Base-by-base conservation (phyloP, 169 alveolate genomes). In the Prorocentrum cordatum region DNA sequence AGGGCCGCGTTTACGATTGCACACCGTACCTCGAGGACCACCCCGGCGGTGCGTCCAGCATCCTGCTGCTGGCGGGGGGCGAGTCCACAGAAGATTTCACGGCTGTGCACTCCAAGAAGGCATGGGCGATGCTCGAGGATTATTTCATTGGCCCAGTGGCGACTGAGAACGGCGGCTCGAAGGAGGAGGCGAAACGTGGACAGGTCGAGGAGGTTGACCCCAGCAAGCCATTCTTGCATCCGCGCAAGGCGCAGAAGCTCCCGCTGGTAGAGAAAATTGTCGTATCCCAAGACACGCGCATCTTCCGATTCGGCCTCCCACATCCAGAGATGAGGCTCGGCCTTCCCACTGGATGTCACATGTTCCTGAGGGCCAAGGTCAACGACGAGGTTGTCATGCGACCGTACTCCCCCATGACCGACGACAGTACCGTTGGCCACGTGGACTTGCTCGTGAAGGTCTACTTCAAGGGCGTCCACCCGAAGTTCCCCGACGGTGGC, bases 401-500 rank as follows among this genome's bases (percentile, higher is more conserved):
- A 50, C 89, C 92, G 18, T 94, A 94, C 90, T 92, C 96, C 6
- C 96, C 95, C 10, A 70, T 93, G 26, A 77, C 94, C 10, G 90
- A 92, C 29, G 90, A 72, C 70, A 29, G 31, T 20, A 58, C 80
- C 18, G 33, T 35, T 50, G 95, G 95, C 24, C 87, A 64, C 62
- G 87, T 92, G 27, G 96, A 92, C 24, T 72, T 94, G 32, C 73
- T 94, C 12, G 84, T 94, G 61, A 94, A 94, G 79, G 91, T 94
- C n/a, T 94, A 94, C 91, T 88, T 73, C 59, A 67, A 66, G 83
- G 91, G 67, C 39, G 92, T 42, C n/a, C 31, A 90, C 73, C 93
- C 93, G 12, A 77, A 66, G 10, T 93, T 91, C 72, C 94, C 94
- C 1, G 93, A 93, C n/a, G 96, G 96, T 7, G 96, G 96, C 70